Base-by-base conservation (phyloP, 176 grass and related monocot species). In the Melocanna baccifera region DNA sequence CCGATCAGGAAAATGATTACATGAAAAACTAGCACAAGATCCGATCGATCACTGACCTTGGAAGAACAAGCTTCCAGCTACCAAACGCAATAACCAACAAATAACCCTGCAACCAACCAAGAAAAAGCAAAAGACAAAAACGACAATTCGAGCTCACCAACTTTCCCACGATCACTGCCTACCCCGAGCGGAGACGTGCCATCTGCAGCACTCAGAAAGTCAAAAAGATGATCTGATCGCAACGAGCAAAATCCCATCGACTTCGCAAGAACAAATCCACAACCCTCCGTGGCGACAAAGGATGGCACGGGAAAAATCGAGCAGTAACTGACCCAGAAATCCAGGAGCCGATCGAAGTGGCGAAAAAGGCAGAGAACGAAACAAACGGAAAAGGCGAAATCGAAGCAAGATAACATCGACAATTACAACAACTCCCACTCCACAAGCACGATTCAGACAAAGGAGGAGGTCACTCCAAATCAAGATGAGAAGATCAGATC, bases 61-160 rank as follows among this genome's bases (percentile, higher is more conserved):
- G 22, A 73, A 16, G 73, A 67, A 32, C 67, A 83, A 67, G 45
- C 81, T 78, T 76, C 14, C 12, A 67, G 84, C 79, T 47, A 73
- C 57, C 74, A 67, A 52, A 69, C 64, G 19, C 63, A 66, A 52
- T 76, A n/a, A 50, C 41, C 57, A 89, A 7, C 50, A 67, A 55
- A 41, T 36, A 62, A 12, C 34, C 11, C 50, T 52, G 89, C 84
- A 79, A 87, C 80, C 30, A 52, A 36, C 12, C 56, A 14, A 5
- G 64, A 56, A 42, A 70, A 78, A 15, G 55, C 67, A 40, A 20
- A 56, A 85, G 68, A 41, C 50, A 67, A 67, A 83, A 57, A 79
- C 30, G 84, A 83, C 51, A 73, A 22, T 78, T 72, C 42, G 75
- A 62, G 69, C 69, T 73, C 84, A 90, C 80, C 84, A 84, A 87